Percentiles rank a stretch among this genome's conserved stretches.
Evolutionary conservation across 331 rosid genomes (phyloP).

Genomic region (Stylosanthes scabra): DNA sequence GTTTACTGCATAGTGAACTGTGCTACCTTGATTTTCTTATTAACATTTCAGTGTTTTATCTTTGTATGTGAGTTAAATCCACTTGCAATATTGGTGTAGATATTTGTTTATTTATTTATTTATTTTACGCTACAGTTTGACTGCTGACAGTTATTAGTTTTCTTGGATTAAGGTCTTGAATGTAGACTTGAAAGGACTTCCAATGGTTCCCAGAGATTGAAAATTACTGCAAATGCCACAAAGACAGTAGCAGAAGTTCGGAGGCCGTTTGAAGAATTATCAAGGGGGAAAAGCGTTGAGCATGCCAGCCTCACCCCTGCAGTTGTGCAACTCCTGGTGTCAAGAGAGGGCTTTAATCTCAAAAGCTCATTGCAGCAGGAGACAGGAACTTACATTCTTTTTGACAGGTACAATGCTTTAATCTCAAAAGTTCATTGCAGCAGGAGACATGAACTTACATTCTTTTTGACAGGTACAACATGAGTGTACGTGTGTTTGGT

Average conservation of each 20-base stretch:
- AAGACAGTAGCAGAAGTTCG: slow-evolving; percentile 80
- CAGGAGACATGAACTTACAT: slow-evolving; percentile 77
- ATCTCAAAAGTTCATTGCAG: slow-evolving; percentile 58
- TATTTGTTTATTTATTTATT: neutral
- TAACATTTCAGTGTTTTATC: neutral
- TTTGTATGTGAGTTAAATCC: neutral
- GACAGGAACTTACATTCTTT: slow-evolving; percentile 69
- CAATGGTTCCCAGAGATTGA: slow-evolving; percentile 78
- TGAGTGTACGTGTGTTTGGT: slow-evolving; percentile 70
- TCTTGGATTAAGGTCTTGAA: slow-evolving; percentile 66
- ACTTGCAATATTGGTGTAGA: slow-evolving; percentile 20
- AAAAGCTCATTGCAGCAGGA: slow-evolving; percentile 65
- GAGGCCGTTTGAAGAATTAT: slow-evolving; percentile 76
- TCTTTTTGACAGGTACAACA: slow-evolving; percentile 67
- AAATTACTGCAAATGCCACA: slow-evolving; percentile 89
- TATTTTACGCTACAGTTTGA: slow-evolving; percentile 1
- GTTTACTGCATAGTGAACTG: neutral
- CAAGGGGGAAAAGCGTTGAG: slow-evolving; percentile 70
- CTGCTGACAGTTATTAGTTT: slow-evolving; percentile 36
- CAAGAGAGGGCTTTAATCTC: slow-evolving; percentile 73
- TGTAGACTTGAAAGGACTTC: slow-evolving; percentile 52
- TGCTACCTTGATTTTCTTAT: neutral
- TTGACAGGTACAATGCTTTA: slow-evolving; percentile 69
- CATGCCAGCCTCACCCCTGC: slow-evolving; percentile 69
- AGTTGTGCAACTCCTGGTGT: slow-evolving; percentile 63